These are phyloP conservation scores for Claviceps quebecensis DNA, from an alignment of 2,329 filamentous ascomycete species.

Conservation along the genomic window DNA sequence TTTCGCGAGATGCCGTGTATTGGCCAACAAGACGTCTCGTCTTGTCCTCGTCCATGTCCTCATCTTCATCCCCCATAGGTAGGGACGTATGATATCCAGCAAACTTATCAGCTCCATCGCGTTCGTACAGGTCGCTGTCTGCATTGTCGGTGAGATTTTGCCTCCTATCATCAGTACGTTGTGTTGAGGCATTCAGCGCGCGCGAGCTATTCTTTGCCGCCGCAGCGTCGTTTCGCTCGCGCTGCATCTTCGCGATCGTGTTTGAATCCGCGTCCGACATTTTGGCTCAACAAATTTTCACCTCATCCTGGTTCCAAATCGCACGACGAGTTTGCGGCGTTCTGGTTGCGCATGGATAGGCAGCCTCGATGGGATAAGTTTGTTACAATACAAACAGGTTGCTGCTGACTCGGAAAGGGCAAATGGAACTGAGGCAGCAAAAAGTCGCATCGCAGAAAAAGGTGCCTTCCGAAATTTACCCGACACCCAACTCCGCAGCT, in stretches of 20 bases:
- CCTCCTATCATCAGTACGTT: conserved; percentile 81
- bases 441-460: conserved; percentile 12
- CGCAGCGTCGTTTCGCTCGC: conserved; percentile 75
- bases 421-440: conserved; percentile 15
- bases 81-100: conserved; percentile 86
- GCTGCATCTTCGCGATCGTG: conserved; percentile 73
- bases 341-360: conserved; percentile 24
- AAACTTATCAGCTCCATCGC: conserved; percentile 64
- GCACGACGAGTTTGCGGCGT: conserved; percentile 20
- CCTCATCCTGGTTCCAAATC: conserved; percentile 30
- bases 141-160: conserved; percentile 80
- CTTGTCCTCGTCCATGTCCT: conserved; percentile 63
- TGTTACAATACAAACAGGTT: conserved; percentile 7
- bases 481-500: conserved; percentile 8
- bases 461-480: conserved; percentile 19
- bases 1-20: conserved; percentile 82
- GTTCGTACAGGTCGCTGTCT: conserved; percentile 78
- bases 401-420: neutral
- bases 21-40: conserved; percentile 77
- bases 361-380: conserved; percentile 9
- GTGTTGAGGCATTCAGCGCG: conserved; percentile 63
- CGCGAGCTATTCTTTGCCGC: conserved; percentile 69
- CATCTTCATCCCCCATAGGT: conserved; percentile 62
- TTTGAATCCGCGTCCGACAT: conserved; percentile 78
- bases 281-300: conserved; percentile 23